These are phyloP conservation scores for Emergomyces pasteurianus DNA, from an alignment of 2,329 filamentous ascomycete species.

Conservation along the genomic window DNA sequence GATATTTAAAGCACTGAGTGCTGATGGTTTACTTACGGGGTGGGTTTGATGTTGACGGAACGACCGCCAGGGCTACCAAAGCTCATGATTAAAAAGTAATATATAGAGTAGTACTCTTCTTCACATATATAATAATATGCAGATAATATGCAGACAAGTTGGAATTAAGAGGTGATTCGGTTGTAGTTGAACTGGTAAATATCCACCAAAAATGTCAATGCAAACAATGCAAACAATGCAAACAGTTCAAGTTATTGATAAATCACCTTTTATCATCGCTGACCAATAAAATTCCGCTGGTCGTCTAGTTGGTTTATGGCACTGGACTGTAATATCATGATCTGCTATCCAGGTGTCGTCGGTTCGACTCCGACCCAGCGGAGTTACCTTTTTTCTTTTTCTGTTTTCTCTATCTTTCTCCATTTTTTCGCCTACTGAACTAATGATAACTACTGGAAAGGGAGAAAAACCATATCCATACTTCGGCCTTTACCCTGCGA, in stretches of 20 bases:
- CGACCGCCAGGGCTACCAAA: slow-evolving; percentile 62
- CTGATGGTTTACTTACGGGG: slow-evolving; percentile 44
- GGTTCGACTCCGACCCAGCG: slow-evolving; percentile 4
- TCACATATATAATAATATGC: neutral
- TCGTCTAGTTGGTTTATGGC: slow-evolving; percentile 5
- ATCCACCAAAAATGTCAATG: neutral
- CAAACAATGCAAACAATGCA: slow-evolving; percentile 10
- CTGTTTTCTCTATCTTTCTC: neutral
- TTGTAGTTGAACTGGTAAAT: neutral
- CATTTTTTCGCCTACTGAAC: no score
- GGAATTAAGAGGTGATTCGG: neutral
- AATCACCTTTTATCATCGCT: neutral
- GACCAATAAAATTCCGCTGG: slow-evolving; percentile 2
- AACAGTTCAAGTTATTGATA: slow-evolving; percentile 15
- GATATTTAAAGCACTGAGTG: neutral
- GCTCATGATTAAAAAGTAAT: slow-evolving; percentile 27
- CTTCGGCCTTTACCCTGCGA: no score
- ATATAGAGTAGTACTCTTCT: neutral
- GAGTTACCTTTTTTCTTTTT: neutral
- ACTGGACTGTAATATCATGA: slow-evolving; percentile 3
- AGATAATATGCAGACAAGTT: neutral
- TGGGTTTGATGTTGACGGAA: slow-evolving; percentile 53
- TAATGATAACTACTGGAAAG: no score
- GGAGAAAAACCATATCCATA: no score
- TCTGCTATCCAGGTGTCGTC: slow-evolving; percentile 4